Base-by-base conservation (phyloP, 352 stramenopile genomes). In the Pythium rishiriense region DNA sequence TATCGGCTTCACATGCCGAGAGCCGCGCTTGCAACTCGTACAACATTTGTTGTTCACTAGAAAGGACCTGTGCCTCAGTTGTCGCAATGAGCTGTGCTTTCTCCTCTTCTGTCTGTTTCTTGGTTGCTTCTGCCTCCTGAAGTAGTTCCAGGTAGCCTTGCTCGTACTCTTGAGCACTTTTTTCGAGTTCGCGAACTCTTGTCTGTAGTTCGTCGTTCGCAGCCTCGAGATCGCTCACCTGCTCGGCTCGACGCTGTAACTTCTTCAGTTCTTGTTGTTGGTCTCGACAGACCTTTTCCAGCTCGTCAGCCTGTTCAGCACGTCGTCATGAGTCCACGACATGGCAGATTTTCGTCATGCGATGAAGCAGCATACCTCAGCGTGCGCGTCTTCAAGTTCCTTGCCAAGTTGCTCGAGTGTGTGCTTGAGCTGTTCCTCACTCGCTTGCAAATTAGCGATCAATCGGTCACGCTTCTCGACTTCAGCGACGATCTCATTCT, bases 1-100 rank as follows among this genome's bases (percentile, higher is more conserved):
- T 87, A 54, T 93, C 83, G 0, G 83, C 83, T 67, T 91, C 81
- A 0, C 69, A 78, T 5, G 81, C 68, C 0, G 68, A 66, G 12
- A 93, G 62, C 1, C 68, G 73, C 21, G 83, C 74, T 45, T 90
- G 73, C n/a, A 93, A 60, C 14, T 90, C 81, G 55, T 88, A 90
- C 29, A 90, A 25, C 4, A 66, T 42, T 48, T 93, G 81, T 26
- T 74, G 74, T 31, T 89, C 79, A 14, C 69, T 67, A 9, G 79
- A 92, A 15, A 72, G 64, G 5, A 68, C 71, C 39, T 89, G 76
- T 7, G 76, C 78, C 50, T 88, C 76, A 0, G 69, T 79, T 4
- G 72, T 79, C 3, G 67, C 78, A 9, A 87, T 47, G 15, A 92
- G 60, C 24, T 69, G 47, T 5, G 66, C 68, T 59, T 83, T 89